Base-by-base conservation (phyloP, 495 filamentous ascomycete species). In the Alectoria sarmentosa region DNA sequence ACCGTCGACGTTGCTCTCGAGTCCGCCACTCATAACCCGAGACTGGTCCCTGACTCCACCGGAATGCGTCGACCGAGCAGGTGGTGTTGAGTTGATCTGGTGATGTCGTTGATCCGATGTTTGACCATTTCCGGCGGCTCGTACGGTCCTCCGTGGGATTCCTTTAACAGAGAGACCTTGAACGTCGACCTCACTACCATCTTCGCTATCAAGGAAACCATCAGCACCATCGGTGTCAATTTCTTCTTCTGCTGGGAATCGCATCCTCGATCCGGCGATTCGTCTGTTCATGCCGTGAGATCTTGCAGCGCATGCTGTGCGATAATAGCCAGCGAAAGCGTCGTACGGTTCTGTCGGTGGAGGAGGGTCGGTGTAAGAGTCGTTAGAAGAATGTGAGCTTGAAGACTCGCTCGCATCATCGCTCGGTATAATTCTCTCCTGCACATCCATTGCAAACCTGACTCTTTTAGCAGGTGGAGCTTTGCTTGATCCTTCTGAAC, bases 341-440 rank as follows among this genome's bases (percentile, higher is more conserved):
- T 64, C 62, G 26, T 41, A 56, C 11, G 62, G 49, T 37, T 64
- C 52, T 34, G 32, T 56, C 9, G 49, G 38, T 3, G 62, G 46
- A 17, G 65, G 60, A 26, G 65, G 65, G 41, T 67, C 57, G 42
- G 48, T 64, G 44, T 59, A 60, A 34, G 61, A 67, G 44, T 64
- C 56, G 37, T 64, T 44, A n/a, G 66, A 67, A 28, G 66, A 67
- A 37, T 61, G 39, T 26, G 61, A 55, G 21, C 30, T 49, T 23
- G 61, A 58, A 23, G 21, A 41, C 17, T 46, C 41, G 28, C 21
- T 26, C 19, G 21, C 36, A 13, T 39, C 42, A 55, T 60, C n/a
- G 55, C 34, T 41, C 6, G 57, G 46, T 39, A 41, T 44, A 14
- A 9, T 28, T 11, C 32, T 49, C 3, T 64, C 56, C 23, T 59